Conservation (phyloP, 805 yeast species). For the Candida broadrunensis region DNA sequence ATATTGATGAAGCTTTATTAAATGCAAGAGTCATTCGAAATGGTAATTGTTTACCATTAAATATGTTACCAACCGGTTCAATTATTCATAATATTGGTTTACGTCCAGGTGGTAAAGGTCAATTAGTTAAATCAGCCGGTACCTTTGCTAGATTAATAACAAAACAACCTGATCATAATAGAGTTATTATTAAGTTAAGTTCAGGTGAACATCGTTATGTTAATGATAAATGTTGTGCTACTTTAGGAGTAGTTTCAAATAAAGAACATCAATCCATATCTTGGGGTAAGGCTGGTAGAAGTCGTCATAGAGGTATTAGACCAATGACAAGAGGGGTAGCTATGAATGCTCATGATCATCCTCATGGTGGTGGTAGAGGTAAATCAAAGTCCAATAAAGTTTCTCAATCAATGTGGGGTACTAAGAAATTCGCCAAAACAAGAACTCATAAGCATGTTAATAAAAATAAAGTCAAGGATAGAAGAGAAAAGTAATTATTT, state of each 20-base stretch:
- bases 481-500: constrained; percentile 31
- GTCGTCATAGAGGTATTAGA: constrained; percentile 87
- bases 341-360: constrained; percentile 96
- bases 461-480: constrained; percentile 81
- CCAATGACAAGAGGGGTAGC: constrained; percentile 98
- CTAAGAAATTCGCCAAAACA: constrained; percentile 90
- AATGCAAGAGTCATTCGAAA: constrained; percentile 83
- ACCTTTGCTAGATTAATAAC: constrained; percentile 85
- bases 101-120: constrained; percentile 68
- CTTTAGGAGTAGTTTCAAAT: constrained; percentile 90
- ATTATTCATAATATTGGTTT: constrained; percentile 86
- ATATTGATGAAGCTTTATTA: constrained; percentile 85
- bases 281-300: constrained; percentile 96
- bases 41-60: constrained; percentile 92
- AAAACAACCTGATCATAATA: constrained; percentile 65
- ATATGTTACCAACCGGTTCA: constrained; percentile 93
- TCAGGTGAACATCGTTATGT: constrained; percentile 94
- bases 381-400: constrained; percentile 94
- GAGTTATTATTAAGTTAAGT: constrained; percentile 78
- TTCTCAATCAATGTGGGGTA: constrained; percentile 96
- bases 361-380: constrained; percentile 99
- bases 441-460: constrained; percentile 86
- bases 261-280: constrained; percentile 85
- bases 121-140: constrained; percentile 92
- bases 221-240: constrained; percentile 82